Base-by-base conservation (phyloP, 179 eudicot genomes). In the Patellifolia procumbens region DNA sequence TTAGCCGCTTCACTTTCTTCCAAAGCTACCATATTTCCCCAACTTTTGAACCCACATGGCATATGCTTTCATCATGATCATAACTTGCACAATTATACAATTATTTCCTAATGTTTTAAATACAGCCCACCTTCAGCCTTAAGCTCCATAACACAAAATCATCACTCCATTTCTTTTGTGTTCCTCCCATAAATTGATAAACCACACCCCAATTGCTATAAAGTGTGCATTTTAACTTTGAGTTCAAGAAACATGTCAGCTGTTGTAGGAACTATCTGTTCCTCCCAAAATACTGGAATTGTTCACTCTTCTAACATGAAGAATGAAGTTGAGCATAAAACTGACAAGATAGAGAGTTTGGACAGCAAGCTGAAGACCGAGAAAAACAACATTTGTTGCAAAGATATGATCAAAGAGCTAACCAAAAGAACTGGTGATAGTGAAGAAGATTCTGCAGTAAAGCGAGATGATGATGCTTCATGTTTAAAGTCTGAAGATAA, bases 11-110 rank as follows among this genome's bases (percentile, higher is more conserved):
- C 7, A 70, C 82, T 79, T 78, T 68, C 53, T 60, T 68, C n/a
- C 74, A 73, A 77, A 81, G 78, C 56, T 31, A 62, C 64, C 72
- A 46, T 68, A 48, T 62, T 51, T 37, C 35, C 15, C 28, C 8
- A 49, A 64, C 75, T 77, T 81, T 81, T 73, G 7, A 60, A 51
- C 69, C 74, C 74, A 72, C 84, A 76, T 76, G 74, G 15, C 84
- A 60, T 81, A 75, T 61, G 80, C 74, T 68, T 60, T 81, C 81
- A 78, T 81, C 78, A 81, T 77, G 71, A 62, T 55, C 78, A 78
- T 78, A 69, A 55, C 69, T 62, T 68, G 70, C 35, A 5, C 45
- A 34, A 15, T 28, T 35, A 34, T 39, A 45, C 46, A 26, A 17
- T 72, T 39, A 29, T 55, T 37, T 42, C 15, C 19, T 8, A 72